phyloP scores from a whole-genome alignment of 2,329 filamentous ascomycete genomes.

The Aschersonia sp. region DNA sequence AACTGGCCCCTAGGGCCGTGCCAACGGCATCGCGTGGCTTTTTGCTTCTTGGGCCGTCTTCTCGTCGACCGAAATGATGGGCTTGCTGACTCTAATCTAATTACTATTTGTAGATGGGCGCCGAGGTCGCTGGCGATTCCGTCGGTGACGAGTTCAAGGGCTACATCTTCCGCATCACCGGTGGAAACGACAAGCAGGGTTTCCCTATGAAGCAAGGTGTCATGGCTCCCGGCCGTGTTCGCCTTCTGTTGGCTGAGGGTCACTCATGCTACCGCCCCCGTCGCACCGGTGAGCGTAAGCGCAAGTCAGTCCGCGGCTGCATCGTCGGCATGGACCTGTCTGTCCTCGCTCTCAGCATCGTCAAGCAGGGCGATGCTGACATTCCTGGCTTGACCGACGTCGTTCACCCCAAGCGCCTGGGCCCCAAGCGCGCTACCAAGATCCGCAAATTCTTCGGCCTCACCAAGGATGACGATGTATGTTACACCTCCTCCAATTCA shows the following conservation, averaged over 20 bases:
- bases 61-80: neutral
- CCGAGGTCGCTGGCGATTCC: conserved; percentile 84
- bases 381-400: conserved; percentile 94
- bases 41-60: too few species aligned
- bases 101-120: conserved; percentile 50
- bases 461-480: conserved; percentile 99
- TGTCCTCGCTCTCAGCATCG: conserved; percentile 83
- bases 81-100: neutral
- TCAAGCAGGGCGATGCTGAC: conserved; percentile 94
- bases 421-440: conserved; percentile 99
- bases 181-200: conserved; percentile 99
- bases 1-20: neutral
- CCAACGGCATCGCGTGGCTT: too few species aligned
- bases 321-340: conserved; percentile 94
- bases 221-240: conserved; percentile 97
- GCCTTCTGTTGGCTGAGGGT: conserved; percentile 86
- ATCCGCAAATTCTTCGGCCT: conserved; percentile 99
- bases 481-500: conserved; percentile 43
- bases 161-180: conserved; percentile 99
- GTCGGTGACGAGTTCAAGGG: conserved; percentile 99
- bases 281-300: conserved; percentile 96
- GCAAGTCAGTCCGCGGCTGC: conserved; percentile 97
- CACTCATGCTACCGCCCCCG: conserved; percentile 99
- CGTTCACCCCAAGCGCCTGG: conserved; percentile 97
- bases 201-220: conserved; percentile 99